Evolutionary conservation across 2,329 filamentous ascomycete genomes (phyloP).

Genomic region (Penicillium sclerotigenum): DNA sequence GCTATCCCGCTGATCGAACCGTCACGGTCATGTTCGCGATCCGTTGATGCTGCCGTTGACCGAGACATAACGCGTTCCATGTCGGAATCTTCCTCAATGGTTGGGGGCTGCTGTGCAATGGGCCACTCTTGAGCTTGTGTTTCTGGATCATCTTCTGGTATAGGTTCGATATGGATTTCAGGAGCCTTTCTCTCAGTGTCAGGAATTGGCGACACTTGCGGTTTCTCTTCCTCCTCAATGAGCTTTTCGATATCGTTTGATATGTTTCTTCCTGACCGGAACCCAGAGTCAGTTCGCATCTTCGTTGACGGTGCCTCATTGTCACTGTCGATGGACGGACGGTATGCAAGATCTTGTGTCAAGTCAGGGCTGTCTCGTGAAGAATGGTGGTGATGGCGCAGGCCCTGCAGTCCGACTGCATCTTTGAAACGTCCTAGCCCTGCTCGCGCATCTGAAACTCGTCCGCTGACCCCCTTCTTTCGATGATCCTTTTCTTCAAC

Average conservation of each 20-base stretch:
- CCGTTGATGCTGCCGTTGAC: constrained; percentile 31
- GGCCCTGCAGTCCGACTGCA: constrained; percentile 60
- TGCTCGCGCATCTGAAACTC: constrained; percentile 75
- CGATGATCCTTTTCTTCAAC: constrained; percentile 41
- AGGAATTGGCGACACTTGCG: constrained; percentile 5
- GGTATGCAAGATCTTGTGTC: constrained; percentile 28
- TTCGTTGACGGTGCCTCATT: constrained; percentile 19
- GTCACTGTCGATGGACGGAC: constrained; percentile 31
- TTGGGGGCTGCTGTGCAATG: constrained; percentile 9
- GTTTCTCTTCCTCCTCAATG: constrained; percentile 16
- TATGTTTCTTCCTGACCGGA: constrained; percentile 17
- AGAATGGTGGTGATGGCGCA: constrained; percentile 41
- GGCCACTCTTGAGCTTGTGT: constrained; percentile 16
- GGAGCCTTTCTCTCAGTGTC: constrained; percentile 26
- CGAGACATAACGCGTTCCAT: constrained; percentile 29
- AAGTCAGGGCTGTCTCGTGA: constrained; percentile 36
- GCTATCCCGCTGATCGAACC: constrained; percentile 21
- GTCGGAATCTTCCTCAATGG: constrained; percentile 29
- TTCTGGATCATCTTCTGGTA: constrained; percentile 18
- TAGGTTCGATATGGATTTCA: constrained; percentile 35
- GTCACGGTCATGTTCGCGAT: constrained; percentile 26
- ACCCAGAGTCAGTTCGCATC: constrained; percentile 13
- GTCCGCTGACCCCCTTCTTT: constrained; percentile 74
- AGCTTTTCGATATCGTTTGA: constrained; percentile 19
- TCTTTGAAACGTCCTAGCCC: constrained; percentile 84